These are phyloP conservation scores for Ziziphus jujuba DNA, from an alignment of 306 rosid genomes.

Conservation along the genomic window DNA sequence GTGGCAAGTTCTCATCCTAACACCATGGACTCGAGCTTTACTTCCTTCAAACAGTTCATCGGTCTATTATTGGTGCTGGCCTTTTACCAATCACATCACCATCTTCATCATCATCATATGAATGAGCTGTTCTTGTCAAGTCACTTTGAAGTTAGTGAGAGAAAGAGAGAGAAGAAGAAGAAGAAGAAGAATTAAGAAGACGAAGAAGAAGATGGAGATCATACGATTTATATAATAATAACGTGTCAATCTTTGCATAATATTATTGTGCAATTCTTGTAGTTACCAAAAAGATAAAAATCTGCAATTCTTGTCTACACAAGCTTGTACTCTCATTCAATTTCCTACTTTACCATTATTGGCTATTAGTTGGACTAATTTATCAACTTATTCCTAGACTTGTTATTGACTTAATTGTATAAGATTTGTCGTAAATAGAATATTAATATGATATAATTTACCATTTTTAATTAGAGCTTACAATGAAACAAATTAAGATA, in stretches of 20 bases:
- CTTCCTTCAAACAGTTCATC: conserved; percentile 17
- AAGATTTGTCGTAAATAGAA: too few relatives aligned
- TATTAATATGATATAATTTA: too few relatives aligned
- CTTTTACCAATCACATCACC: conserved; percentile 65
- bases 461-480: too few relatives aligned
- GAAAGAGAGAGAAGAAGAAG: conserved; percentile 12
- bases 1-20: conserved; percentile 33
- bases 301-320: background rate
- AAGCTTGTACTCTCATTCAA: background rate
- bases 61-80: conserved; percentile 51
- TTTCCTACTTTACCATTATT: conserved; percentile 1
- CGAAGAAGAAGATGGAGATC: background rate
- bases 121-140: conserved; percentile 82
- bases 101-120: conserved; percentile 54
- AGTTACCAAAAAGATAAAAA: too few relatives aligned
- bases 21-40: conserved; percentile 11
- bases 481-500: too few relatives aligned
- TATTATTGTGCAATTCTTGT: background rate
- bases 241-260: background rate
- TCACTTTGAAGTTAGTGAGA: conserved; percentile 21
- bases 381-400: too few relatives aligned
- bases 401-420: too few relatives aligned
- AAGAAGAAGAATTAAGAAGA: background rate
- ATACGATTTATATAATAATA: background rate
- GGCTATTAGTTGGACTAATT: background rate